Evolutionary conservation across 2,329 filamentous ascomycete genomes (phyloP), one percentile per base, ranked within the genome.

Genomic region (Botryosphaeria agaves): DNA sequence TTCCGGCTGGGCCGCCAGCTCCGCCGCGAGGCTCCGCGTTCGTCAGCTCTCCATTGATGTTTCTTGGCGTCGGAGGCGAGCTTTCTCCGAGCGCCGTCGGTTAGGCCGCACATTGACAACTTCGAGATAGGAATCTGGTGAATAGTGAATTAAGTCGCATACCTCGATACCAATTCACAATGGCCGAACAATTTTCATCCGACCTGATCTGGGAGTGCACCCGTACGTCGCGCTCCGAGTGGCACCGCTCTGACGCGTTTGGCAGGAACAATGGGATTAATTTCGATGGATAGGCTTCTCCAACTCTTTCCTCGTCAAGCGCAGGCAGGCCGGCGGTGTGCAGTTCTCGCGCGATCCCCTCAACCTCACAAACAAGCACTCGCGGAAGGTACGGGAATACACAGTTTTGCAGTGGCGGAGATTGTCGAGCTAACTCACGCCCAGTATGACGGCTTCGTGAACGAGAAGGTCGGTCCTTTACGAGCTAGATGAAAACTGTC

Each of bases 131-230:
- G n/a, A n/a, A n/a, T n/a, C n/a, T n/a, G n/a, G n/a, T n/a, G n/a
- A n/a, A n/a, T n/a, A n/a, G n/a, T n/a, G n/a, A n/a, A 24, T 32
- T 24, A 32, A 26, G 30, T 24, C 29, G 25, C 25, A 7, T 23
- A 28, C n/a, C 12, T 9, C 12, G 8, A 14, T 14, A 14, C 9
- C 12, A 14, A 14, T 9, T 60, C 45, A 54, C 55, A 50, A 66
- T 61, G 58, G 64, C 71, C 50, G 24, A 41, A 32, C 82, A 84
- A 68, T 69, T 92, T 55, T 91, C 84, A 59, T 63, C 76, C 55
- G 85, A 94, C 65, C 71, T 94, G 51, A 66, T 93, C 69, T 95
- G 87, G 87, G 78, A 87, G 72, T 66, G 91, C 61, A 76, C 77
- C 70, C 82, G 85, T 94, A 76, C 62, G 84, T 84, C 41, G 37